Conservation (phyloP, 352 stramenopile genomes). For the Phytophthora tentaculata region DNA sequence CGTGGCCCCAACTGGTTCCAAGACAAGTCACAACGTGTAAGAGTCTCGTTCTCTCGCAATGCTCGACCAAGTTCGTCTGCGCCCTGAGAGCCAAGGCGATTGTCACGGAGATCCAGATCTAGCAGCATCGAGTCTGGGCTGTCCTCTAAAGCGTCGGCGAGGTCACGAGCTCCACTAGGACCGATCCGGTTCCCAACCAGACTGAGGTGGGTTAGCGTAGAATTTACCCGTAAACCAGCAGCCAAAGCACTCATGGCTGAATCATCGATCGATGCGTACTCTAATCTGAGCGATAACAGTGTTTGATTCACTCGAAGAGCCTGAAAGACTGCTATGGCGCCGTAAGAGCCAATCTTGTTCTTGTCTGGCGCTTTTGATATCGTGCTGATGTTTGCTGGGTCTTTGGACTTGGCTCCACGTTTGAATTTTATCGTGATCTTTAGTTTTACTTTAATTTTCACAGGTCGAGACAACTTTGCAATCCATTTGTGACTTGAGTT, state of each 20-base stretch:
- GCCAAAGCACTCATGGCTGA: constrained; percentile 56
- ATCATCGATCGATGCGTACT: constrained; percentile 59
- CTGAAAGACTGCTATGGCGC: constrained; percentile 56
- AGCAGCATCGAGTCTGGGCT: constrained; percentile 67
- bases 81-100: constrained; percentile 55
- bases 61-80: constrained; percentile 47
- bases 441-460: constrained; percentile 19
- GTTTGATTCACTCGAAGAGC: constrained; percentile 56
- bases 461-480: neutral
- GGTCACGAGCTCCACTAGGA: constrained; percentile 47
- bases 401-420: constrained; percentile 2
- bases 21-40: constrained; percentile 67
- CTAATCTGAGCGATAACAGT: constrained; percentile 56
- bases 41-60: constrained; percentile 75
- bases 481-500: constrained; percentile 1
- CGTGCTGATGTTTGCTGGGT: constrained; percentile 6
- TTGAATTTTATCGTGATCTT: constrained; percentile 18
- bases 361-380: constrained; percentile 14
- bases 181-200: constrained; percentile 63
- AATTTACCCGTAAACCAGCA: constrained; percentile 67
- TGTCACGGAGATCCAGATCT: constrained; percentile 62
- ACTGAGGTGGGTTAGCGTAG: constrained; percentile 59
- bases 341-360: constrained; percentile 33
- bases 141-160: constrained; percentile 67
- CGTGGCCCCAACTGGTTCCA: constrained; percentile 66